Conservation (phyloP, 129 eudicot species). For the Chrysanthemum makinoi region DNA sequence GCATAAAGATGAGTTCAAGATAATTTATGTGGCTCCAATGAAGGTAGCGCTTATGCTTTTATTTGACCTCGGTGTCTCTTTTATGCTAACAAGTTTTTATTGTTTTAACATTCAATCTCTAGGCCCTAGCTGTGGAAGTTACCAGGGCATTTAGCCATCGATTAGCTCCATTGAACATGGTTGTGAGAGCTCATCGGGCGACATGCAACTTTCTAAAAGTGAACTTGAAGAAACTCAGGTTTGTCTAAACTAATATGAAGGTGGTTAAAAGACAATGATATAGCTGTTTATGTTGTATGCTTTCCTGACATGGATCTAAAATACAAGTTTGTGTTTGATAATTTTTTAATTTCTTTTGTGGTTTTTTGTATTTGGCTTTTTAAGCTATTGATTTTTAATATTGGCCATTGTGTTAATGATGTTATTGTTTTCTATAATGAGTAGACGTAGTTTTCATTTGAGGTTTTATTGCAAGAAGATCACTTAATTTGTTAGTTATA, state of each 20-base stretch:
- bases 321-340: too few species aligned
- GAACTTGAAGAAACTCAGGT: slow-evolving; percentile 99
- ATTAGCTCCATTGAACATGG: slow-evolving; percentile 78
- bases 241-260: slow-evolving; percentile 17
- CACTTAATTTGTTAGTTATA: too few species aligned
- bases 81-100: slow-evolving; percentile 18
- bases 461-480: too few species aligned
- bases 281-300: not conserved
- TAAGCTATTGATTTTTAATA: too few species aligned
- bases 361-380: too few species aligned
- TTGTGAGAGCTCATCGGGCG: slow-evolving; percentile 96
- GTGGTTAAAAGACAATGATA: too few species aligned
- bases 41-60: slow-evolving; percentile 52
- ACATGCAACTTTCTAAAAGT: slow-evolving; percentile 89
- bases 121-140: slow-evolving; percentile 99
- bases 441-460: too few species aligned
- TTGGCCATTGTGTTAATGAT: too few species aligned
- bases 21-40: slow-evolving; percentile 99
- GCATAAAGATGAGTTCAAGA: slow-evolving; percentile 95
- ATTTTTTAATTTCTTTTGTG: too few species aligned
- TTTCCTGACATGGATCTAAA: too few species aligned
- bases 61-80: slow-evolving; percentile 8
- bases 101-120: slow-evolving; percentile 22
- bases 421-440: too few species aligned
- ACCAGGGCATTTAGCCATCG: slow-evolving; percentile 88